Conservation (phyloP, 2,329 filamentous ascomycete genomes). For the Colletotrichum cordylinicola region DNA sequence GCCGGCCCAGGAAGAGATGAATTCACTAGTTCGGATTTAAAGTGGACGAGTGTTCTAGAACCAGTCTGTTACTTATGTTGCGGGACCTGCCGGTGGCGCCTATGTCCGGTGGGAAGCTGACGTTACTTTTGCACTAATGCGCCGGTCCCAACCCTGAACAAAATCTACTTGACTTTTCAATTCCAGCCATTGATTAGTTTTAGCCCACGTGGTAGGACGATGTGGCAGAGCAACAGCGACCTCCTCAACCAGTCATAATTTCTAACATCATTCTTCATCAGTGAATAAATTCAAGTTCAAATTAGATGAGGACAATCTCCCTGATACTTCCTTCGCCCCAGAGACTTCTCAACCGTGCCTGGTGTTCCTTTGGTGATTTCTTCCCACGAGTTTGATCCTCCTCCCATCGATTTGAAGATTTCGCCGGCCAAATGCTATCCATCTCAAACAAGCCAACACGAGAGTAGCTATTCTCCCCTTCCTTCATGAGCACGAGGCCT, state of each 20-base stretch:
- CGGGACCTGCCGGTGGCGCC: not conserved
- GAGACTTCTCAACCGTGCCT: not conserved
- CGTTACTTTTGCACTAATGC: not conserved
- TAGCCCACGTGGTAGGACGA: not conserved
- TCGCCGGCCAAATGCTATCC: not conserved
- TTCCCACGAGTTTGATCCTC: not conserved
- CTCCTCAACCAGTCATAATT: accelerated
- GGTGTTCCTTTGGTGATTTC: not conserved
- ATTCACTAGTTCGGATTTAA: not conserved
- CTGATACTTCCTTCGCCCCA: not conserved
- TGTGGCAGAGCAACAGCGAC: not conserved
- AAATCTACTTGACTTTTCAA: not conserved
- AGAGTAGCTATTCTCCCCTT: not conserved
- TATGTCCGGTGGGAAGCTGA: not conserved
- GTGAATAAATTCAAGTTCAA: not conserved
- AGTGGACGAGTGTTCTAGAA: not conserved
- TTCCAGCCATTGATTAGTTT: not conserved
- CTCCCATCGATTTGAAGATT: not conserved
- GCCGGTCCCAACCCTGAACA: not conserved
- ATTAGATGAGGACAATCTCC: not conserved
- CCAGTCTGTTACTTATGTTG: not conserved
- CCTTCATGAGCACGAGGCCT: not conserved
- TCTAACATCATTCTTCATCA: not conserved
- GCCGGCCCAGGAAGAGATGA: not conserved
- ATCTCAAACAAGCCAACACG: not conserved